Evolutionary conservation across 768 basidiomycete species (phyloP), one percentile per base, ranked within the genome.

Genomic region (Sistotremastrum suecicum): DNA sequence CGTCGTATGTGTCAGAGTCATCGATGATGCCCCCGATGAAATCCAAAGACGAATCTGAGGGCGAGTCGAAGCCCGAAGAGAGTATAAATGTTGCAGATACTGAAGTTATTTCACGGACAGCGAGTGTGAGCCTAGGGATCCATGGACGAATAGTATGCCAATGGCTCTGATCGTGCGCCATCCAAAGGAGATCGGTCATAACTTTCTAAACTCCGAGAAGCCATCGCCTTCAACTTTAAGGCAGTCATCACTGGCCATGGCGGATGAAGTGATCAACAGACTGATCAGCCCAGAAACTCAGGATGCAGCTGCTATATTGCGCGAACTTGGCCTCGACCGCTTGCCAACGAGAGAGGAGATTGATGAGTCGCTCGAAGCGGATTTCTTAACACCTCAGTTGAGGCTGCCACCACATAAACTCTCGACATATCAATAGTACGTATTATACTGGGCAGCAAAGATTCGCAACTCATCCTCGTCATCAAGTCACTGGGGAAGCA

Each of bases 41-140:
- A 9, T 65, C 63, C 41, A 74, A 53, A 10, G 66, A 65, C n/a
- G 64, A 59, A 45, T 71, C 70, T 38, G 63, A 53, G 31, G 38
- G 30, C 5, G 44, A 42, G 9, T 37, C 39, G 35, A 66, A 63
- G 32, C 59, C 57, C 6, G 79, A 75, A 0, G 76, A 76, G 28
- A 89, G 70, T 49, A 81, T 71, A 56, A 89, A 87, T 0, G 84
- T 87, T 6, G 75, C 83, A 1, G 86, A 87, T 38, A 88, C 86
- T 0, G 86, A 88, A 28, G 87, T 85, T 43, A 89, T 78, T 66
- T 89, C 86, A 38, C 76, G 72, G 37, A 87, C 80, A 8, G 71
- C 63, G 9, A 89, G 72, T 1, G 75, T 70, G n/a, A 88, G 66
- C 33, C 75, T 76, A 35, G 80, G 78, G 4, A 72, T 68, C 79